These are phyloP conservation scores for Sclerotinia borealis DNA, from an alignment of 2,329 filamentous ascomycete genomes.

Conservation along the genomic window DNA sequence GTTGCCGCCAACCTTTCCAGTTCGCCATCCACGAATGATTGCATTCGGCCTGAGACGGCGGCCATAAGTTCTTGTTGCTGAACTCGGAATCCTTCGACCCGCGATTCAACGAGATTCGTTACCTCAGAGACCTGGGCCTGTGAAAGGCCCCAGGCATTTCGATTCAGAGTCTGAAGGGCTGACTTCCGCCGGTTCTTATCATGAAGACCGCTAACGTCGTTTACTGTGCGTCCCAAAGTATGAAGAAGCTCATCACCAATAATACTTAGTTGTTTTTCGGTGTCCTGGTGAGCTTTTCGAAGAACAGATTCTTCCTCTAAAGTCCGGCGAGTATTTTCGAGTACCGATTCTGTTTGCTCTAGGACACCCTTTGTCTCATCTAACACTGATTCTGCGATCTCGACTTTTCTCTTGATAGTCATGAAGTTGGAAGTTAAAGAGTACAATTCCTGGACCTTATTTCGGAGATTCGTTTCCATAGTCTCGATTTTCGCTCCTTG, in stretches of 20 bases:
- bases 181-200: conserved; percentile 83
- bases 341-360: conserved; percentile 79
- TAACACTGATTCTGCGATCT: conserved; percentile 63
- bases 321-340: conserved; percentile 68
- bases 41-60: conserved; percentile 64
- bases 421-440: conserved; percentile 81
- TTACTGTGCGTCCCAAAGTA: conserved; percentile 70
- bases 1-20: conserved; percentile 64
- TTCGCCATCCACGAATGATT: conserved; percentile 69
- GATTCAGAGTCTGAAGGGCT: conserved; percentile 74
- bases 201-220: conserved; percentile 74
- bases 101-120: conserved; percentile 68
- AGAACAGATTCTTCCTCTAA: conserved; percentile 75
- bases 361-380: conserved; percentile 76
- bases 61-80: conserved; percentile 68
- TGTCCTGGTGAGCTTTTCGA: conserved; percentile 77
- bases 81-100: conserved; percentile 64
- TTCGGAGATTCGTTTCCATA: conserved; percentile 81
- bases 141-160: conserved; percentile 70
- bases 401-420: conserved; percentile 82
- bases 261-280: conserved; percentile 68
- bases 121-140: conserved; percentile 70
- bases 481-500: conserved; percentile 88
- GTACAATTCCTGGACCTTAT: conserved; percentile 91
- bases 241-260: conserved; percentile 72